These are phyloP conservation scores for Aureoboletus auriporus DNA, from an alignment of 768 basidiomycete species.

Conservation along the genomic window DNA sequence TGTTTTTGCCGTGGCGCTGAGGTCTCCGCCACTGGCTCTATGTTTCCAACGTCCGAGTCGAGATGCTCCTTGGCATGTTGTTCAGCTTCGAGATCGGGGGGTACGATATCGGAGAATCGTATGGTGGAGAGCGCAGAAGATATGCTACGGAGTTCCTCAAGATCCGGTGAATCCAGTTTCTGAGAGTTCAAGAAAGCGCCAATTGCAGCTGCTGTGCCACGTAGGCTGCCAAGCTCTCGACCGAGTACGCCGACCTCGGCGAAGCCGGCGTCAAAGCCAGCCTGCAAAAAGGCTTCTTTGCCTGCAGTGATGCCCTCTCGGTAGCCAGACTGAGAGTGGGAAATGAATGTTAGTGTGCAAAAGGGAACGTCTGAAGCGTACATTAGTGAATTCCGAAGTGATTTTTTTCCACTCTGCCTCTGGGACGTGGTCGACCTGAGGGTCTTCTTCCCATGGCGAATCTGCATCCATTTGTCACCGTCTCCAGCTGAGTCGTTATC, in stretches of 20 bases:
- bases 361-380: slow-evolving; percentile 26
- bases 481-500: too few species aligned
- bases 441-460: slow-evolving; percentile 58
- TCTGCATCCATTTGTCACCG: slow-evolving; percentile 30
- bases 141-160: slow-evolving; percentile 51
- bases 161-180: slow-evolving; percentile 3
- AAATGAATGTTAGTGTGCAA: slow-evolving; percentile 1
- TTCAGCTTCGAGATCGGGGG: slow-evolving; percentile 74
- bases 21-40: slow-evolving; percentile 31
- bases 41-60: slow-evolving; percentile 31
- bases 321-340: slow-evolving; percentile 69
- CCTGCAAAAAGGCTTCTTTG: slow-evolving; percentile 82
- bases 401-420: slow-evolving; percentile 68
- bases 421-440: slow-evolving; percentile 28
- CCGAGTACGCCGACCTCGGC: slow-evolving; percentile 71
- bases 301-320: slow-evolving; percentile 95
- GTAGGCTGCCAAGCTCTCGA: slow-evolving; percentile 69
- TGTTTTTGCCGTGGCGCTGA: slow-evolving; percentile 20
- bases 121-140: slow-evolving; percentile 52
- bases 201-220: slow-evolving; percentile 67
- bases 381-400: slow-evolving; percentile 68
- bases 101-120: slow-evolving; percentile 67
- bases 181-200: slow-evolving; percentile 49
- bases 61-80: slow-evolving; percentile 70
- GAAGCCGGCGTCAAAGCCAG: slow-evolving; percentile 89